Base-by-base conservation (phyloP, 768 basidiomycete genomes). In the Leccinum sublutescens region DNA sequence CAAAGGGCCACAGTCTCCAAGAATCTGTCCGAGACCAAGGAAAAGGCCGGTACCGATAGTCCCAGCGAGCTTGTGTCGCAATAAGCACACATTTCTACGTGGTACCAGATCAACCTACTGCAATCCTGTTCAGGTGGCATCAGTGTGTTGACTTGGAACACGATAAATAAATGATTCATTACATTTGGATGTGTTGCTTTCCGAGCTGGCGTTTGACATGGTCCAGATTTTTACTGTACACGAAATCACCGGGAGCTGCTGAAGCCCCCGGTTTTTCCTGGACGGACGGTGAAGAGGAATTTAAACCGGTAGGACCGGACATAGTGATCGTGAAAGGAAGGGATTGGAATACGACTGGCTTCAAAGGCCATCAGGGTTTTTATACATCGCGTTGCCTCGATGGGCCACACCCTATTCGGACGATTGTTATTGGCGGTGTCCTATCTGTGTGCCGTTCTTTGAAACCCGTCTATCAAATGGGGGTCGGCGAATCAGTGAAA, bases 21-120 rank as follows among this genome's bases (percentile, higher is more conserved):
- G 71, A n/a, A 74, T 61, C 52, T 68, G 48, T 27, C 72, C 72
- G 14, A 74, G 63, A 9, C 72, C 72, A 7, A 71, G 54, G 58
- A 74, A 74, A 17, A 74, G 66, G 11, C 72, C 72, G 0, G 72
- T 72, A 15, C 72, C 71, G 23, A 74, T 68, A 3, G 62, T 65
- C 23, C 72, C 71, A 14, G 69, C 71, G 57, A 74, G 62, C 68
- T 69, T 51, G 52, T 51, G 25, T 33, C 15, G 29, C 11, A 15
- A 7, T 67, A 43, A 65, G 49, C 34, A 4, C 23, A 33, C 14
- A 12, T 29, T 33, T 0, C 7, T 8, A 45, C 3, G 17, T 19
- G 19, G 10, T 14, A 56, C 23, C 17, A 57, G 15, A 59, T 27
- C 6, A 23, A 58, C 68, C 21, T 54, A 68, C 67, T 7, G 65